A percentile compares a stretch with the other conserved stretches of the same genome.
Evolutionary conservation across 257 asterid genomes (phyloP).

Genomic region (Gardenia jasminoides): DNA sequence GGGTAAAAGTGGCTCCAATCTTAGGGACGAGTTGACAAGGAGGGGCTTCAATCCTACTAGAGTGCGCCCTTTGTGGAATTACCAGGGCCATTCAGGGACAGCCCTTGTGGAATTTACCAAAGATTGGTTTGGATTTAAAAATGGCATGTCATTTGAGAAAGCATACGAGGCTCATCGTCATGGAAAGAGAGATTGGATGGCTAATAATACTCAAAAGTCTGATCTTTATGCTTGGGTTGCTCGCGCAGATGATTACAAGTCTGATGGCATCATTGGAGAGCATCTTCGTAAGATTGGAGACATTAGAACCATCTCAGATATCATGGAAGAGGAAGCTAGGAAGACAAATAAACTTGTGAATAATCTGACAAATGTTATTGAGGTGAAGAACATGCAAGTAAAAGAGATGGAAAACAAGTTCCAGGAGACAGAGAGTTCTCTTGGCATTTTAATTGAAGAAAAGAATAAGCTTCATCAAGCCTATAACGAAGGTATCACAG

Average conservation of each 20-base stretch:
- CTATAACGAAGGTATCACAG: conserved; percentile 62
- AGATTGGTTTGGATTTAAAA: conserved; percentile 78
- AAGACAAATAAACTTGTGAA: conserved; percentile 67
- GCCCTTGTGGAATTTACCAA: conserved; percentile 80
- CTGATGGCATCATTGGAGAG: conserved; percentile 61
- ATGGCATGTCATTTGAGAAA: conserved; percentile 82
- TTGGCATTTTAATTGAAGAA: conserved; percentile 51
- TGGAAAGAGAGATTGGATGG: conserved; percentile 70
- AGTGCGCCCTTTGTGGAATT: conserved; percentile 77
- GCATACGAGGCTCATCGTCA: conserved; percentile 59
- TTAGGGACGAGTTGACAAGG: conserved; percentile 54
- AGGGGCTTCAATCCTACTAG: conserved; percentile 71
- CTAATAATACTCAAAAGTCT: conserved; percentile 33
- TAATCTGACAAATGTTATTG: conserved; percentile 63
- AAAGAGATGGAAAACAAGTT: conserved; percentile 63
- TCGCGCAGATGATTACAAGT: conserved; percentile 71
- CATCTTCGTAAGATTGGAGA: conserved; percentile 83
- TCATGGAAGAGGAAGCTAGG: conserved; percentile 76
- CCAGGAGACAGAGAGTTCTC: conserved; percentile 62
- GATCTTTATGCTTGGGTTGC: conserved; percentile 88
- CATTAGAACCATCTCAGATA: conserved; percentile 65
- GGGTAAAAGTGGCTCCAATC: conserved; percentile 77
- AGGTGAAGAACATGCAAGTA: conserved; percentile 63
- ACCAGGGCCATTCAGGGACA: conserved; percentile 72
- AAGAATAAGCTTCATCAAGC: conserved; percentile 67